phyloP scores from a whole-genome alignment of 2,329 filamentous ascomycete genomes.

The Metarhizium robertsii region DNA sequence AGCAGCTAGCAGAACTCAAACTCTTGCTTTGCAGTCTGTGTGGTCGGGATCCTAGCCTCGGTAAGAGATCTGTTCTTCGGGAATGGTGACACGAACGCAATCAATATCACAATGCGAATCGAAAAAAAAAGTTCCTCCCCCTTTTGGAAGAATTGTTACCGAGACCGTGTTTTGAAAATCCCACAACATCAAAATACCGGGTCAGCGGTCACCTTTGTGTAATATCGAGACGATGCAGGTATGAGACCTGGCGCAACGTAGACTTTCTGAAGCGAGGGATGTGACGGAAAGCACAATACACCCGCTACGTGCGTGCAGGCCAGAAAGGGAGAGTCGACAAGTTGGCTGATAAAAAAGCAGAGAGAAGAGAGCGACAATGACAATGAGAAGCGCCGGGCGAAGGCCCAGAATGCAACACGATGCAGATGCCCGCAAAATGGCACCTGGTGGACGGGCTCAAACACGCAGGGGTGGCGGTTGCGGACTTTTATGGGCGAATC shows the following conservation, averaged over 20 bases:
- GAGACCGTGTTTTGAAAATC: neutral
- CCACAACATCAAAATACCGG: neutral
- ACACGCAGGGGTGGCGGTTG: conserved; percentile 7
- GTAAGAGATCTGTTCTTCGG: neutral
- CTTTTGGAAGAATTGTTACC: neutral
- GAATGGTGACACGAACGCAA: neutral
- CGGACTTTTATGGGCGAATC: conserved; percentile 5
- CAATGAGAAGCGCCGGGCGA: conserved; percentile 3
- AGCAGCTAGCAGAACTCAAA: neutral
- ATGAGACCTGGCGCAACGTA: neutral
- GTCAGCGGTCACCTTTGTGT: neutral
- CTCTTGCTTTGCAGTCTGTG: neutral
- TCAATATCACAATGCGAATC: neutral
- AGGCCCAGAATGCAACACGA: conserved; percentile 6
- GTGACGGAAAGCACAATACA: neutral
- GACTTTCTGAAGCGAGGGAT: neutral
- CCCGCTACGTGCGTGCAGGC: neutral
- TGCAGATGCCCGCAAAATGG: conserved; percentile 5
- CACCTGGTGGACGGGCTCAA: neutral
- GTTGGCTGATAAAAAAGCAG: neutral
- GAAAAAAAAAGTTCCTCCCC: neutral
- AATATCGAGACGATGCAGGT: neutral
- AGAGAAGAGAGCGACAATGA: neutral
- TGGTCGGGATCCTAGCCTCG: neutral
- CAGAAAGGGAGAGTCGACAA: neutral